Evolutionary conservation across 306 rosid species (phyloP).

Genomic region (Psophocarpus tetragonolobus): DNA sequence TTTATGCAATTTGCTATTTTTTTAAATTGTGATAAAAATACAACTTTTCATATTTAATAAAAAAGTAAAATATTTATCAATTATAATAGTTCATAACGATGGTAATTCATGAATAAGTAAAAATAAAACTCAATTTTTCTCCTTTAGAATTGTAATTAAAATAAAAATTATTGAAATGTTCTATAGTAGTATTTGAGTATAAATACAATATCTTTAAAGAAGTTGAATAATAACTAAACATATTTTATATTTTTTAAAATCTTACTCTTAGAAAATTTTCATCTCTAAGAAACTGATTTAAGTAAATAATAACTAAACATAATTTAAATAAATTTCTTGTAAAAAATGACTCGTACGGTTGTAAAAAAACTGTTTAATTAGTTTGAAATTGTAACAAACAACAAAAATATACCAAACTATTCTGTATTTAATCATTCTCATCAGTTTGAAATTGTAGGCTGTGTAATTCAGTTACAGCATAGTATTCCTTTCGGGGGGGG

Average conservation of each 20-base stretch:
- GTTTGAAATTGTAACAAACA: neutral
- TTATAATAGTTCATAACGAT: neutral
- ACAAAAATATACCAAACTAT: neutral
- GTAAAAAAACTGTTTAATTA: neutral
- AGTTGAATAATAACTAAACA: neutral
- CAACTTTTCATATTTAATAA: neutral
- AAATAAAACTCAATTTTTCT: neutral
- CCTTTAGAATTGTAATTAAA: neutral
- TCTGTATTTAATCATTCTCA: neutral
- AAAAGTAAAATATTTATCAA: neutral
- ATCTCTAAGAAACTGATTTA: neutral
- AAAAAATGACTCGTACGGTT: too few relatives aligned
- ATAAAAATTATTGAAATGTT: too few relatives aligned
- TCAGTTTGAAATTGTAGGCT: conserved; percentile 18
- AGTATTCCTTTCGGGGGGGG: conserved; percentile 27
- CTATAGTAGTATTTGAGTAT: too few relatives aligned
- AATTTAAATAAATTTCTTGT: neutral
- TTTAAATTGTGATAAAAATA: neutral
- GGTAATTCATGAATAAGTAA: neutral
- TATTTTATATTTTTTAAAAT: neutral
- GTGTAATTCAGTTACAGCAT: neutral
- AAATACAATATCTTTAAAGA: neutral
- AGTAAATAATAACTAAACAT: too few relatives aligned
- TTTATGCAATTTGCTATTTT: neutral
- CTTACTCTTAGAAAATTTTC: neutral